Base-by-base conservation (phyloP, 83 land plant genomes). In the Thuja plicata region DNA sequence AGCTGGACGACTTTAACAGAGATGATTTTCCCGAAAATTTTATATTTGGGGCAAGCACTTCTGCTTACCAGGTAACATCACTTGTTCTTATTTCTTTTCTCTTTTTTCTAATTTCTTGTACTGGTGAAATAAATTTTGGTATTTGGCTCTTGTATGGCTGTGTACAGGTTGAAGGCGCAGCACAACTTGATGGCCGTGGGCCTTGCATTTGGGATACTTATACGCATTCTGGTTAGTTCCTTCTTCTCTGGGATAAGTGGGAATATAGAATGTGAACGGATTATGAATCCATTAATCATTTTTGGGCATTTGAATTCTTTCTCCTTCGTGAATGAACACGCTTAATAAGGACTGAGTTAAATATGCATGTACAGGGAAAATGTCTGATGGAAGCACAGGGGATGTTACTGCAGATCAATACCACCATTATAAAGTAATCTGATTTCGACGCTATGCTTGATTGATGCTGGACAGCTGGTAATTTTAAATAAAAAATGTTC, bases 41-140 rank as follows among this genome's bases (percentile, higher is more conserved):
- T 54, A 84, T 95, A 12, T 95, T 95, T 74, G 95, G 96, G 1
- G 89, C 94, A 43, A 94, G 93, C 27, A 87, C 96, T 17, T 91
- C 95, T 19, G 93, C 96, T 88, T 94, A 92, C 88, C 96, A 95
- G 93, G 96, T 95, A 27, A 32, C n/a, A 34, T 32, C 24, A 48
- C 24, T 76, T n/a, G 48, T 52, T 5, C 80, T 27, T 86, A 24
- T 3, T 13, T 35, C 45, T 38, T 78, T 4, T 34, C 34, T 37
- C 1, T 37, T 78, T 0, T 78, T 0, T 13, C 4, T 78, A 38
- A 78, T 78, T 38, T 78, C 1, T 37, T 37, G 6, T 16, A 38
- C 37, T 4, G 41, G 15, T 37, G 4, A 5, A 78, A n/a, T 8
- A 62, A 5, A 3, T 34, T 78, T 2, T 11, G 34, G 34, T 10